These are phyloP conservation scores for Cubamyces sp. DNA, from an alignment of 768 basidiomycete genomes.

Conservation along the genomic window DNA sequence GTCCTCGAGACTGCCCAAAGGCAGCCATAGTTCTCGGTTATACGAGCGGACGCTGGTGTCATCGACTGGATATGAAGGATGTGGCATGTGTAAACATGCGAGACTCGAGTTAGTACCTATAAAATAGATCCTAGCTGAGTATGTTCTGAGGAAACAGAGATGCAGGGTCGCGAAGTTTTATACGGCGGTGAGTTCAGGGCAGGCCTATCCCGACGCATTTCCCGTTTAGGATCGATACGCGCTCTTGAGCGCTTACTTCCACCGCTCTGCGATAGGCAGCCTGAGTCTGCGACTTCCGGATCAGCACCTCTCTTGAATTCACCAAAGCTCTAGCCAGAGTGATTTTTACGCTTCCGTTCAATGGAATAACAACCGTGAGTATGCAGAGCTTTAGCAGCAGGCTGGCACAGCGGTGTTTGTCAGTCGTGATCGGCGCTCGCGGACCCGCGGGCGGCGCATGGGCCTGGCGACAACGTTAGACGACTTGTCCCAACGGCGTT, in stretches of 20 bases:
- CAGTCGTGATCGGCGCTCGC: too few species aligned
- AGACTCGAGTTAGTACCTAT: conserved; percentile 44
- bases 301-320: too few species aligned
- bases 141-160: conserved; percentile 40
- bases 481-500: too few species aligned
- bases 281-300: too few species aligned
- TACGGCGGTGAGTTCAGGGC: conserved; percentile 16
- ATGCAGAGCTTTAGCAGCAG: too few species aligned
- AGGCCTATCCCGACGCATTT: neutral
- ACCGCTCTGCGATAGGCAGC: too few species aligned
- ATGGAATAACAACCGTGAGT: too few species aligned
- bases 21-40: conserved; percentile 41
- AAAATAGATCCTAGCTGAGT: conserved; percentile 37
- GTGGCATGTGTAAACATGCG: conserved; percentile 46
- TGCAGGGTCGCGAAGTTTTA: conserved; percentile 6
- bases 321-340: too few species aligned
- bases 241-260: neutral
- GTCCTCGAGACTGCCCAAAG: conserved; percentile 37
- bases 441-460: too few species aligned
- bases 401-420: too few species aligned
- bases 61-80: conserved; percentile 43
- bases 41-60: conserved; percentile 39
- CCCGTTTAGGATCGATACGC: neutral
- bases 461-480: too few species aligned
- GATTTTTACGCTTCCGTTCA: too few species aligned